Percentiles rank a stretch among this genome's conserved stretches.
phyloP scores from a whole-genome alignment of 805 yeast species.

The Middelhovenomyces tepae region DNA sequence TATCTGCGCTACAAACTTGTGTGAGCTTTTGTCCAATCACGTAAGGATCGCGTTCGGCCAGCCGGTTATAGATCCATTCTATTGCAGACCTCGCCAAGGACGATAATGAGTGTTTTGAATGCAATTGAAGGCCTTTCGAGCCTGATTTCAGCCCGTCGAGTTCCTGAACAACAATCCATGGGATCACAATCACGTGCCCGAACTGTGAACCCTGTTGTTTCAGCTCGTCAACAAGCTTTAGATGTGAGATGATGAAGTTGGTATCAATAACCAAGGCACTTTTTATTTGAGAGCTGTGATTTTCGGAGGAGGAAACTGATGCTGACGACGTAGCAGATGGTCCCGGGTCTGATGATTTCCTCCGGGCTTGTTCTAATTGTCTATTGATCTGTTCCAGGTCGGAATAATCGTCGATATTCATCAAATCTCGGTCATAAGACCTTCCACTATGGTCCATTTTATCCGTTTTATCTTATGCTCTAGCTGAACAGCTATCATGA shows the following conservation, averaged over 20 bases:
- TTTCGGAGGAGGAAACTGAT: no score
- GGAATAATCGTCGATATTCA: no score
- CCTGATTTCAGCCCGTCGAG: slow-evolving; percentile 72
- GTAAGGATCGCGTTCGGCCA: slow-evolving; percentile 43
- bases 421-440: no score
- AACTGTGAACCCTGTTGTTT: slow-evolving; percentile 32
- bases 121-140: slow-evolving; percentile 14
- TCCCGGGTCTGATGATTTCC: no score
- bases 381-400: no score
- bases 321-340: no score
- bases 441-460: no score
- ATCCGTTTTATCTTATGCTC: no score
- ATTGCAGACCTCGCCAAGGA: slow-evolving; percentile 61
- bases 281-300: no score
- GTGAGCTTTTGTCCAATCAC: slow-evolving; percentile 57
- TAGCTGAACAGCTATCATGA: no score
- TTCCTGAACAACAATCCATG: slow-evolving; percentile 61
- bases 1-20: slow-evolving; percentile 41
- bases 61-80: slow-evolving; percentile 59
- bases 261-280: slow-evolving; percentile 68
- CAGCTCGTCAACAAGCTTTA: slow-evolving; percentile 48
- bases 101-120: slow-evolving; percentile 32
- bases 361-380: no score
- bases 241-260: slow-evolving; percentile 67
- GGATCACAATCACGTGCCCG: slow-evolving; percentile 52